phyloP scores from a whole-genome alignment of 306 rosid species.

The Gastrolobium bilobum region DNA sequence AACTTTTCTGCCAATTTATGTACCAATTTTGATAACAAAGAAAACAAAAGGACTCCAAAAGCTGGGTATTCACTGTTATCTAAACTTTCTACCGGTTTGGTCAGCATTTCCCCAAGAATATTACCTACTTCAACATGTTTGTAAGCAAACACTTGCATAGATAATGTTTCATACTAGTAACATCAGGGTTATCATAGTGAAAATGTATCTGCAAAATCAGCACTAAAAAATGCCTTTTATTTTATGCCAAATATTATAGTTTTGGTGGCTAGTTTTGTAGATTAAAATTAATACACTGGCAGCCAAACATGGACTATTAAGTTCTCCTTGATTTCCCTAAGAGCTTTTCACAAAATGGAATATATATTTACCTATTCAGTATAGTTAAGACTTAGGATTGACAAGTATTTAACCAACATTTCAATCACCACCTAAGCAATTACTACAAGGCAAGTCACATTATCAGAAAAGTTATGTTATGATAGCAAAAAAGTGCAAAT shows the following conservation, averaged over 20 bases:
- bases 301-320: neutral
- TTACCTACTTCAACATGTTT: neutral
- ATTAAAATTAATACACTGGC: neutral
- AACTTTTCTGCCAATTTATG: neutral
- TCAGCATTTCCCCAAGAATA: slow-evolving; percentile 1
- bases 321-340: neutral
- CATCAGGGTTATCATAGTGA: slow-evolving; percentile 17
- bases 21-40: neutral
- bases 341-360: neutral
- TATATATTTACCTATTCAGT: neutral
- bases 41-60: neutral
- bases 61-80: neutral
- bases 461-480: slow-evolving; percentile 1
- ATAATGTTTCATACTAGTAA: neutral
- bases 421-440: slow-evolving; percentile 15
- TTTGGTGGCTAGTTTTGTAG: neutral
- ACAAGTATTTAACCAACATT: slow-evolving; percentile 14
- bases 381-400: slow-evolving; percentile 16
- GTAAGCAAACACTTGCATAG: neutral
- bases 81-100: neutral
- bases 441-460: neutral
- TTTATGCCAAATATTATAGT: slow-evolving; percentile 1
- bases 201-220: neutral
- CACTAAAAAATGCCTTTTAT: neutral
- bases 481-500: slow-evolving; percentile 21